Evolutionary conservation across 345 rosid species (phyloP), one percentile per base, ranked within the genome.

Genomic region (Rhodamnia argentea): DNA sequence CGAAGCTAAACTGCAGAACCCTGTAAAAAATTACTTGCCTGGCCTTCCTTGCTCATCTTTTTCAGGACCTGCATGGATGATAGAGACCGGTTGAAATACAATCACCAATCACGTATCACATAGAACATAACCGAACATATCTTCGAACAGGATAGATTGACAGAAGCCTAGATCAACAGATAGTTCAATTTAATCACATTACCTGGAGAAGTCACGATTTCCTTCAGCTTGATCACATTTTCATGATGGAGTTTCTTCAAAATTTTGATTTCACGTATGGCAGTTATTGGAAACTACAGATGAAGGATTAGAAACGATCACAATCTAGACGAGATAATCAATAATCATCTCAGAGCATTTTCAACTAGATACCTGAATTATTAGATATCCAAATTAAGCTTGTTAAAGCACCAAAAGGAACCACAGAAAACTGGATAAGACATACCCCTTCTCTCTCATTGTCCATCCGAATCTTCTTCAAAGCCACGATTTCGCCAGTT

Each of bases 401-500:
- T 70, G 78, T 70, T 82, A 32, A 40, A 84, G 12, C 56, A 76
- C 64, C 57, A 52, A 76, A 27, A 37, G 8, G 24, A 84, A 60
- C 20, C 9, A 5, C 59, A 83, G 57, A 76, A 84, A 27, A 57
- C 56, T 82, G 74, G 3, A 83, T 42, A 50, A 60, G 86, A 89
- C 91, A 86, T 93, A 96, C 98, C 94, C 99, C 98, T 88, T 96
- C 98, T 91, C 96, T 94, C 90, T 97, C 99, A 83, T 96, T 96
- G 87, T 97, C 99, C 99, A 97, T 97, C 85, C 99, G 93, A 62
- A 96, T 95, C 91, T 94, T 97, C 92, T 97, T 97, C 92, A 96
- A 85, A 86, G 99, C 99, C 87, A 96, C 99, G 82, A 95, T 96
- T 93, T 95, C 99, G 64, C 98, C 96, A 0, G 99, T 93, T 90